Evolutionary conservation across 495 filamentous ascomycete genomes (phyloP).

Genomic region (Xylaria cubensis): DNA sequence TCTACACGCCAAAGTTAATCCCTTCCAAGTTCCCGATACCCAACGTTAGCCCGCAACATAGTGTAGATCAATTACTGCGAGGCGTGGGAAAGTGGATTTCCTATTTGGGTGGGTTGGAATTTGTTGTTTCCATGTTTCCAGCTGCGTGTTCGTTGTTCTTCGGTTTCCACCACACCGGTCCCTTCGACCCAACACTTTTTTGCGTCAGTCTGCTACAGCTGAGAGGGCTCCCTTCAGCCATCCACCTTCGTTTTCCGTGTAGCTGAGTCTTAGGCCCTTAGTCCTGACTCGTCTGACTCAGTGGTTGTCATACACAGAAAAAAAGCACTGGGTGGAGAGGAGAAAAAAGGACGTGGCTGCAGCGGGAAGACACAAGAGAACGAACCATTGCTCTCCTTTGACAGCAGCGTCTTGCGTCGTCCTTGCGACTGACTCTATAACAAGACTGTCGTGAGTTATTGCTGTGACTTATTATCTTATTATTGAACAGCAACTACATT

Average conservation of each 20-base stretch:
- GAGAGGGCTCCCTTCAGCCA: conserved; percentile 14
- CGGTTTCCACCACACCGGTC: conserved; percentile 6
- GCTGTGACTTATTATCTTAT: not conserved
- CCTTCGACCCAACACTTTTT: not conserved
- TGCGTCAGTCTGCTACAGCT: conserved; percentile 14
- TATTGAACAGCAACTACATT: conserved; percentile 18
- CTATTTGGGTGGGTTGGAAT: conserved; percentile 6
- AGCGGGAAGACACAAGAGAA: not conserved
- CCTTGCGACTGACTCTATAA: conserved; percentile 5
- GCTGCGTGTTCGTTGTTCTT: not conserved
- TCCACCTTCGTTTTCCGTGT: conserved; percentile 8
- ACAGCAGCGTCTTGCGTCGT: conserved; percentile 16
- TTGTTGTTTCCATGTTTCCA: conserved; percentile 13
- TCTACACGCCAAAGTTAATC: conserved; percentile 1
- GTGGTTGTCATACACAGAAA: not conserved
- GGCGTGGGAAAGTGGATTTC: conserved; percentile 8
- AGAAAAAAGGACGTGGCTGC: not conserved
- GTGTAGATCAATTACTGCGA: conserved; percentile 1
- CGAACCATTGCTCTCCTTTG: not conserved
- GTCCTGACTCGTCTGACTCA: conserved; percentile 17
- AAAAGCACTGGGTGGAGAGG: not conserved
- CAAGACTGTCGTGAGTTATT: not conserved
- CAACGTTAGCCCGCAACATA: conserved; percentile 5
- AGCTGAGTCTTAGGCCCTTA: not conserved
- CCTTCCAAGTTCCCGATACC: not conserved